Evolutionary conservation across 2,329 filamentous ascomycete genomes (phyloP), one percentile per base, ranked within the genome.

Genomic region (Talaromyces sp.): DNA sequence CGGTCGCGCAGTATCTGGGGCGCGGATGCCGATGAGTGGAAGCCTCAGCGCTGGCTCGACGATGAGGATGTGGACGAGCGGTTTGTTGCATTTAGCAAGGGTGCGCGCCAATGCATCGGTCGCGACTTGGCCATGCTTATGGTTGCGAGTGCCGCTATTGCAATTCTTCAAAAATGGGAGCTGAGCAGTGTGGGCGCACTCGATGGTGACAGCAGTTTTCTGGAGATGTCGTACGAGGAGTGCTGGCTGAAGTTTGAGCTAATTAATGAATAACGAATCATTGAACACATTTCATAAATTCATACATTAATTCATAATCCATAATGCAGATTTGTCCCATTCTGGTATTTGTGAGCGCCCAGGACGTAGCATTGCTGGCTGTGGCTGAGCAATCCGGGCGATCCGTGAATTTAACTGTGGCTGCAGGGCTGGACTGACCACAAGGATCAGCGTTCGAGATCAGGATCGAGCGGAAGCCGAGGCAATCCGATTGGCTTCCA

Each of bases 161-260:
- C 47, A 22, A 51, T 65, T n/a, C 11, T 65, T 25, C 54, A 54
- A 28, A 56, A 39, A 25, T 65, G 64, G 64, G 61, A 55, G 22
- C 42, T 66, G 36, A 52, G 30, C 17, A 63, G 63, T 42, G 30
- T 60, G 9, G 65, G 63, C n/a, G 42, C 57, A 22, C 52, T 66
- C 30, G 19, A 47, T 9, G 65, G 65, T 4, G 60, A 56, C 47
- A 65, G 60, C 47, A 65, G 60, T 39, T 66, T 60, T 32, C 49
- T 67, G 53, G 64, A 66, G 58, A 67, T 66, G 65, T 62, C 65
- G 57, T 67, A 67, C 53, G 64, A 67, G 8, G 49, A 60, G 4
- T 66, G 65, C 30, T 64, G 59, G 62, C 53, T 67, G 19, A 25
- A 13, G 49, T 17, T 52, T 15, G 22, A 52, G 49, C 22, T 11